Conservation (phyloP, 805 yeast genomes). For the Candida xiaguanensis region DNA sequence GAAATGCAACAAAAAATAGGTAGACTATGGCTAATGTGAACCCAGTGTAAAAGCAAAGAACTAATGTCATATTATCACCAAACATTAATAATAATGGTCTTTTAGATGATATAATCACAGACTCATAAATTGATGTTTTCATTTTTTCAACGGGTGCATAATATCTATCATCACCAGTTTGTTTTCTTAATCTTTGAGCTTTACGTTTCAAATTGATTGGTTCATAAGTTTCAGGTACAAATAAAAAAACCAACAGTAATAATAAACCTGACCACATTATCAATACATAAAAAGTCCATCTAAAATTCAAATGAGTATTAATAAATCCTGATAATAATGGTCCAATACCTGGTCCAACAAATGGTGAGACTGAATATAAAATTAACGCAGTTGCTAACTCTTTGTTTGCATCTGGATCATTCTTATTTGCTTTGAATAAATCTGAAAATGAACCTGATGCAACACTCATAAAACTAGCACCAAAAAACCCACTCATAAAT, state of each 20-base stretch:
- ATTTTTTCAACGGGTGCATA: conserved; percentile 40
- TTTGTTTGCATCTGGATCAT: conserved; percentile 14
- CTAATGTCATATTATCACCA: conserved; percentile 25
- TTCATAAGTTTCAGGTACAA: conserved; percentile 28
- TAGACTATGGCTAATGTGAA: conserved; percentile 44
- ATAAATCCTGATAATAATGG: conserved; percentile 27
- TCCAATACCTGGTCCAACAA: conserved; percentile 28
- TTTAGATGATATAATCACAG: conserved; percentile 18
- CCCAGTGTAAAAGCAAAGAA: conserved; percentile 37
- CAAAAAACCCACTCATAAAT: conserved; percentile 24
- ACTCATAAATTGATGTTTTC: conserved; percentile 14
- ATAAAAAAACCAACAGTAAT: conserved; percentile 15
- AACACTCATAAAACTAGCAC: conserved; percentile 25
- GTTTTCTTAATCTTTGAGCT: conserved; percentile 23
- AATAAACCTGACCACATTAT: conserved; percentile 22
- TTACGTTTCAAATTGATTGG: conserved; percentile 22
- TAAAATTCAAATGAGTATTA: conserved; percentile 14
- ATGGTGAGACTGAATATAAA: conserved; percentile 25
- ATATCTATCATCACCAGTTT: conserved; percentile 32
- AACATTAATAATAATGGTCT: conserved; percentile 24
- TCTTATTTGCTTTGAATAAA: conserved; percentile 16
- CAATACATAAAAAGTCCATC: conserved; percentile 26
- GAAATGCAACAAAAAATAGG: conserved; percentile 38
- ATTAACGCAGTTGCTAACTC: conserved; percentile 21
- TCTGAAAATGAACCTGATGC: conserved; percentile 29